Base-by-base conservation (phyloP, 2,329 filamentous ascomycete genomes). In the Mycosphaerella sp. region DNA sequence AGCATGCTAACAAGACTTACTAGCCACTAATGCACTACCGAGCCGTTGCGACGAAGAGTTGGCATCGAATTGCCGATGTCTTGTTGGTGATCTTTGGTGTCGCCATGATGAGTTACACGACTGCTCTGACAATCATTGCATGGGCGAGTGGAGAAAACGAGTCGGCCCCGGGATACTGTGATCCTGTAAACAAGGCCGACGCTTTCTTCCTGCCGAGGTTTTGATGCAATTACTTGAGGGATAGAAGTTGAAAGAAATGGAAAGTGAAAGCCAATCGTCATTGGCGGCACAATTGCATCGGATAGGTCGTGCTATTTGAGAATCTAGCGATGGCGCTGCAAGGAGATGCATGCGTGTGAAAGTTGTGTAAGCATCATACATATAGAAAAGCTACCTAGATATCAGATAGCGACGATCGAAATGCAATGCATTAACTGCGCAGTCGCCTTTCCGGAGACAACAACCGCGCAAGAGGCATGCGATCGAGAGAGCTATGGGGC, bases 21-120 rank as follows among this genome's bases (percentile, higher is more conserved):
- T 63, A 96, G 89, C 92, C 93, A 43, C 78, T 98, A 70, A 82
- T 98, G 49, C 93, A 98, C 69, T 87, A 88, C 73, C 85, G 80
- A 67, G 90, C 83, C 10, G 86, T 95, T 29, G 87, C 91, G 0
- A 83, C 77, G 54, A 87, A 76, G 50, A 77, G 73, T 42, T 76
- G 82, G 59, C 86, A 89, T 71, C 86, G 82, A 59, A 72, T 80
- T 11, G 78, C 85, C 5, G 92, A 98, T 64, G 76, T 96, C 40
- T 62, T 76, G 0, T 82, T 98, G 36, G 86, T 89, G 64, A 74
- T 90, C 54, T 89, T 97, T 65, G 93, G 93, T 6, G 74, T 91
- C 50, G 71, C 90, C 14, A 89, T 89, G 63, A 98, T 97, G 87
- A 81, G 81, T 5, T 98, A 98, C 71, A 95, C 93, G 0, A 97